Evolutionary conservation across 495 filamentous ascomycete genomes (phyloP).

Genomic region (Annulohypoxylon bovei): DNA sequence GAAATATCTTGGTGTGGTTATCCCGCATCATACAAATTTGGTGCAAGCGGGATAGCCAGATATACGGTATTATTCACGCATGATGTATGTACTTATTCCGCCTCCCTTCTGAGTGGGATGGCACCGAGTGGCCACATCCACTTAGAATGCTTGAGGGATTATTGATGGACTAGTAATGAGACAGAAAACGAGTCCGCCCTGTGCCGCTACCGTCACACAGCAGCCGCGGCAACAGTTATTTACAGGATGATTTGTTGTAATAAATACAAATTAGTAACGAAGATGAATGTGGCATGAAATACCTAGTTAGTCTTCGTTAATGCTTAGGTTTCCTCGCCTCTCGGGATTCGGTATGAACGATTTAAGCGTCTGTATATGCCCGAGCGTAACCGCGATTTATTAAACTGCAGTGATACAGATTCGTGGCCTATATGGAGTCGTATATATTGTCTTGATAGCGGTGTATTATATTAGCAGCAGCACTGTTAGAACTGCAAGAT

Average conservation of each 20-base stretch:
- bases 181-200: constrained; percentile 6
- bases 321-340: background rate
- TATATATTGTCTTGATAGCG: background rate
- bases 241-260: constrained; percentile 25
- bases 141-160: constrained; percentile 36
- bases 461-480: background rate
- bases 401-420: background rate
- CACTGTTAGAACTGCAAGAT: no score
- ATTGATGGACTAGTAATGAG: constrained; percentile 44
- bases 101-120: no score
- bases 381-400: background rate
- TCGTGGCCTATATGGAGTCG: background rate
- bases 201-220: constrained; percentile 18
- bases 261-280: constrained; percentile 12
- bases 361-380: background rate
- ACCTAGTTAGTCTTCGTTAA: background rate
- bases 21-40: no score
- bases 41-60: no score
- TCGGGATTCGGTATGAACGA: constrained; percentile 8
- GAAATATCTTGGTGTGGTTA: no score
- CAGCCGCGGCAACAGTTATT: constrained; percentile 15
- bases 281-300: constrained; percentile 5
- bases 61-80: no score
- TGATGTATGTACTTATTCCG: no score
- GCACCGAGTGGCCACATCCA: constrained; percentile 31